phyloP scores from a whole-genome alignment of 2,329 filamentous ascomycete species.

The Cladophialophora bantiana region DNA sequence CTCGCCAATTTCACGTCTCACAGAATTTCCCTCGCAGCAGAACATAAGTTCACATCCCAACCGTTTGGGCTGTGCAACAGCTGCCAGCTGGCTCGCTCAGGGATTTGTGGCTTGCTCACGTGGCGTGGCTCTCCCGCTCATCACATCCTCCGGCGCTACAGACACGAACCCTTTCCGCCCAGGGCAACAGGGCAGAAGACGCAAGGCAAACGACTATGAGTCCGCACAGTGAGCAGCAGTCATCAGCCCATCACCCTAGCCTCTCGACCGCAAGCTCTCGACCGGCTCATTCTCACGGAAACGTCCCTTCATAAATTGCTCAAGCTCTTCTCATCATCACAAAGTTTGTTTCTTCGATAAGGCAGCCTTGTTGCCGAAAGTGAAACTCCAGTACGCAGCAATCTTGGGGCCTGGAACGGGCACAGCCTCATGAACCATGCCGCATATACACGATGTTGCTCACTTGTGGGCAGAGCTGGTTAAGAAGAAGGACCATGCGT shows the following conservation, averaged over 20 bases:
- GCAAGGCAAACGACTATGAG: neutral
- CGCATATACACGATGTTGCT: constrained; percentile 3
- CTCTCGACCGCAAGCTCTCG: neutral
- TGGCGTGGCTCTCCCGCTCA: neutral
- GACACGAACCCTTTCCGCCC: neutral
- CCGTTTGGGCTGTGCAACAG: neutral
- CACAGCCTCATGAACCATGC: constrained; percentile 10
- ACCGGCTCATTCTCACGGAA: neutral
- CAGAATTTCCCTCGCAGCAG: neutral
- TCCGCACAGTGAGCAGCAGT: neutral
- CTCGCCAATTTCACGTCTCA: neutral
- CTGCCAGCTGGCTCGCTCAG: neutral
- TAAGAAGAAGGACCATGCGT: constrained; percentile 9
- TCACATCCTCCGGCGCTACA: constrained; percentile 4
- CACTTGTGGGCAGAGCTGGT: constrained; percentile 6
- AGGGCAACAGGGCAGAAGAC: constrained; percentile 3
- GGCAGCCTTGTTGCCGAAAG: neutral
- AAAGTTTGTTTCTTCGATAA: neutral
- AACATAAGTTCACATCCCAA: neutral
- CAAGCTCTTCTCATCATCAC: neutral
- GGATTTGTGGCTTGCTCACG: neutral
- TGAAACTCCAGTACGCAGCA: neutral
- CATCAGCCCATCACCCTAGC: neutral
- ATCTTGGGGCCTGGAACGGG: neutral
- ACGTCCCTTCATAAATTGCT: neutral